Evolutionary conservation across 768 basidiomycete genomes (phyloP).

Genomic region (Serendipita vermifera): DNA sequence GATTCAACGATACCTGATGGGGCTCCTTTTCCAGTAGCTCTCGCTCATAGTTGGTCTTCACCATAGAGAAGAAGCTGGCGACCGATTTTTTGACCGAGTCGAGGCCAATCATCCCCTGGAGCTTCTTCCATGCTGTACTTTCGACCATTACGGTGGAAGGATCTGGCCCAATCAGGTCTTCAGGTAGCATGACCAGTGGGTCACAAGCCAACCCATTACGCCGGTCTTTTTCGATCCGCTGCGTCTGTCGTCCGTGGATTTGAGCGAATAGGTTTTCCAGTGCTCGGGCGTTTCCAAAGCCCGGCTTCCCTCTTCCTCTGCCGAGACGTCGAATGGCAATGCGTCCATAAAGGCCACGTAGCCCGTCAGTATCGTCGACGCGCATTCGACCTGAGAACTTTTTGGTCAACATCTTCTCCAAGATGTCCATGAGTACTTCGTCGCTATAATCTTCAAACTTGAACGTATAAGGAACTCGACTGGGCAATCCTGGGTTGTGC

Average conservation of each 20-base stretch:
- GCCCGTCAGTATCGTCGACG: conserved; percentile 35
- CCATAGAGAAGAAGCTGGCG: conserved; percentile 31
- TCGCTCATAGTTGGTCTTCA: conserved; percentile 44
- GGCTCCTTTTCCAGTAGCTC: conserved; percentile 46
- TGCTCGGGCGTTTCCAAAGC: conserved; percentile 58
- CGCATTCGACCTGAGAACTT: conserved; percentile 38
- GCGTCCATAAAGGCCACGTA: conserved; percentile 39
- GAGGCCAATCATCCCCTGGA: conserved; percentile 45
- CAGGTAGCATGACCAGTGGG: conserved; percentile 38
- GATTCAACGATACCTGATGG: conserved; percentile 43
- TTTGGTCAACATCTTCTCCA: conserved; percentile 36
- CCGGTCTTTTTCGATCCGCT: conserved; percentile 33
- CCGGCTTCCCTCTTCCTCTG: conserved; percentile 41
- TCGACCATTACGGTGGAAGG: conserved; percentile 36
- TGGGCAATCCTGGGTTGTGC: conserved; percentile 55
- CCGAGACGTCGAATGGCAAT: conserved; percentile 50
- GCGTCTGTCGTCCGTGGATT: conserved; percentile 42
- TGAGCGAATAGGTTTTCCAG: conserved; percentile 37
- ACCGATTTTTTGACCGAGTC: conserved; percentile 43
- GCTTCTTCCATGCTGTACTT: conserved; percentile 38
- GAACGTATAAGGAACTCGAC: conserved; percentile 52
- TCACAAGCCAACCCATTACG: conserved; percentile 28
- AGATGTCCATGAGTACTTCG: conserved; percentile 41
- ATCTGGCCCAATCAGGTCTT: conserved; percentile 55
- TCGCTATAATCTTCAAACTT: conserved; percentile 52